Base-by-base conservation (phyloP, 768 basidiomycete species). In the Megacollybia marginata region DNA sequence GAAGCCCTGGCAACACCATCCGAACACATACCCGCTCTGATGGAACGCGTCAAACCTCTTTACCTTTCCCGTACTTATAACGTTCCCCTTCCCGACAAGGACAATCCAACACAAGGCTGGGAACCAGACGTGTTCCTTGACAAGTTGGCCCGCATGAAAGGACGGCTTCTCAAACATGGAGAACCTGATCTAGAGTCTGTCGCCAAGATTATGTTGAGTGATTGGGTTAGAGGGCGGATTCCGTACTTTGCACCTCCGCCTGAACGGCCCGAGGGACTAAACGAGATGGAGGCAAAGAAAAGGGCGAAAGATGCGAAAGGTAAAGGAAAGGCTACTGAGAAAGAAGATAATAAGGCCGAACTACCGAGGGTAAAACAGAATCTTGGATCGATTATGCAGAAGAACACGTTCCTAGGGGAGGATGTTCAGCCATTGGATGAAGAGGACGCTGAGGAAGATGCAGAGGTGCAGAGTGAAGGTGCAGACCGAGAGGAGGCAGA, bases 191-290 rank as follows among this genome's bases (percentile, higher is more conserved):
- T 85, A 42, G 90, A 97, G 60, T 79, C 88, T 4, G 92, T 94
- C 28, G 88, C 95, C 31, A 98, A 94, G 71, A 94, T 99, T 64
- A 72, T 98, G 44, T 68, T 99, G 60, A 90, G 85, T 64, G 96
- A 97, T 65, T 97, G 95, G 95, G 92, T 97, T 51, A 75, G 96
- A 43, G 96, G 95, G 8, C 86, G 92, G 57, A 95, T 99, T 60
- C 96, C 96, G 16, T 99, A 84, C 75, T 99, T 97, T 60, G 93
- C 92, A 34, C 63, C 86, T 11, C 96, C 96, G 12, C 95, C 95
- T 49, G 92, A 91, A 63, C 72, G 88, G 50, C 62, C 87, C 9
- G 82, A 83, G 55, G 84, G 80, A 56, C 67, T 86, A 50, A 87
- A 88, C 59, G 72, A 69, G 59, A 70, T 69, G 11, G 86, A 85